phyloP scores from a whole-genome alignment of 345 rosid genomes.

The Carallia brachiata region DNA sequence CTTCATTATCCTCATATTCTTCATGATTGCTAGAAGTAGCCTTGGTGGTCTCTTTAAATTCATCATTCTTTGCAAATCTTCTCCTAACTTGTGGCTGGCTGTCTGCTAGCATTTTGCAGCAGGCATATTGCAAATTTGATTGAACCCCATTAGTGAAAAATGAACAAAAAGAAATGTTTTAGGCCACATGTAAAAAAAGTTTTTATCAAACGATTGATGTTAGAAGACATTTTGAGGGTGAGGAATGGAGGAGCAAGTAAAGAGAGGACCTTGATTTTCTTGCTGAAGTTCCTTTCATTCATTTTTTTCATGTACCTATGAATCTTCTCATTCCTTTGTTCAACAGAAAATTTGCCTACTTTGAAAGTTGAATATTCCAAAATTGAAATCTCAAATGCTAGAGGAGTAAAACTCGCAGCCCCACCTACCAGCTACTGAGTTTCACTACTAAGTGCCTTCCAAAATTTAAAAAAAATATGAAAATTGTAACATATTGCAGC shows the following conservation, averaged over 20 bases:
- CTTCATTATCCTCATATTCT: slow-evolving; percentile 74
- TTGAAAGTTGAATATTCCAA: slow-evolving; percentile 69
- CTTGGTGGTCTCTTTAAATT: slow-evolving; percentile 54
- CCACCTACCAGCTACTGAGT: slow-evolving; percentile 47
- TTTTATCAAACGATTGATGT: too few species aligned
- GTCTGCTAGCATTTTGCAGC: slow-evolving; percentile 90
- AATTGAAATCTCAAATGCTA: slow-evolving; percentile 58
- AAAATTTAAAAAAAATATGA: background rate
- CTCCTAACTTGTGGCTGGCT: slow-evolving; percentile 93
- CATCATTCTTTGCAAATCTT: slow-evolving; percentile 91
- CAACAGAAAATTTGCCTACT: slow-evolving; percentile 75
- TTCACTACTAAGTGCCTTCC: slow-evolving; percentile 49
- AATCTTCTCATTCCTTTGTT: slow-evolving; percentile 91
- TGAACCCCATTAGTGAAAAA: background rate
- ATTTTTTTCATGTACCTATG: slow-evolving; percentile 93
- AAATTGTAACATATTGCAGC: background rate
- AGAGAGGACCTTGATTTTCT: slow-evolving; percentile 79
- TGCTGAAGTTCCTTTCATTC: slow-evolving; percentile 91
- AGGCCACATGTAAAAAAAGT: background rate
- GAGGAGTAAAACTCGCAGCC: slow-evolving; percentile 35
- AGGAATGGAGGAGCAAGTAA: background rate
- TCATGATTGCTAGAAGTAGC: slow-evolving; percentile 55
- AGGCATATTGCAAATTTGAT: slow-evolving; percentile 63
- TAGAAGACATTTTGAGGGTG: background rate
- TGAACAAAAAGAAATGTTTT: background rate